A percentile compares a stretch with the other conserved stretches of the same genome.
phyloP scores from a whole-genome alignment of 2,329 filamentous ascomycete species.

The Nothophoma quercina region DNA sequence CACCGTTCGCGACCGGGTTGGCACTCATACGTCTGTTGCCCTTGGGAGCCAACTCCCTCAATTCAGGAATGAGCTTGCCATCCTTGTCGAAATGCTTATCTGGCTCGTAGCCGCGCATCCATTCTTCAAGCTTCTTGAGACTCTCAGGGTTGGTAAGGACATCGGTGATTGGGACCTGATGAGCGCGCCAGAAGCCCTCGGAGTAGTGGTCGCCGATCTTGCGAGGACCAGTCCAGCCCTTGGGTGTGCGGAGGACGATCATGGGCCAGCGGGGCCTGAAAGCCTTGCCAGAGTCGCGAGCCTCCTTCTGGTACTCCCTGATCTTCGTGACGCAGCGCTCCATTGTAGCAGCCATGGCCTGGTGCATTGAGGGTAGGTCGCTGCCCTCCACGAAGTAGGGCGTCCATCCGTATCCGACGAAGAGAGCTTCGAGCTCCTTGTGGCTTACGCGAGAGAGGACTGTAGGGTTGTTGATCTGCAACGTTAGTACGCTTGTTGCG shows the following conservation, averaged over 20 bases:
- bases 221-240: constrained; percentile 80
- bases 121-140: constrained; percentile 73
- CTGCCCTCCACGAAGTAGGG: constrained; percentile 83
- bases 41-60: constrained; percentile 70
- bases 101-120: constrained; percentile 80
- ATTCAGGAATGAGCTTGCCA: constrained; percentile 68
- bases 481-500: not conserved
- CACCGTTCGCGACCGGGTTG: constrained; percentile 78
- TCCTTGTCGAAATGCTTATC: constrained; percentile 72
- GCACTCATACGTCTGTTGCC: constrained; percentile 77
- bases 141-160: constrained; percentile 71
- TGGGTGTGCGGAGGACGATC: constrained; percentile 78
- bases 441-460: constrained; percentile 76
- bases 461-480: constrained; percentile 55
- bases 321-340: constrained; percentile 77
- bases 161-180: constrained; percentile 79
- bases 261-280: constrained; percentile 79
- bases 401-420: constrained; percentile 78
- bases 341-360: constrained; percentile 80
- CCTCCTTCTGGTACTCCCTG: constrained; percentile 71
- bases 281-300: constrained; percentile 72
- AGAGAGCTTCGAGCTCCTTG: constrained; percentile 73
- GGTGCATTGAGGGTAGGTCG: constrained; percentile 77
- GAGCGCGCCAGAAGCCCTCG: constrained; percentile 79
- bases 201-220: constrained; percentile 75